A percentile compares a stretch with the other conserved stretches of the same genome.
These are phyloP conservation scores for Saccharomycopsis capsularis DNA, from an alignment of 805 yeast genomes.

Conservation along the genomic window DNA sequence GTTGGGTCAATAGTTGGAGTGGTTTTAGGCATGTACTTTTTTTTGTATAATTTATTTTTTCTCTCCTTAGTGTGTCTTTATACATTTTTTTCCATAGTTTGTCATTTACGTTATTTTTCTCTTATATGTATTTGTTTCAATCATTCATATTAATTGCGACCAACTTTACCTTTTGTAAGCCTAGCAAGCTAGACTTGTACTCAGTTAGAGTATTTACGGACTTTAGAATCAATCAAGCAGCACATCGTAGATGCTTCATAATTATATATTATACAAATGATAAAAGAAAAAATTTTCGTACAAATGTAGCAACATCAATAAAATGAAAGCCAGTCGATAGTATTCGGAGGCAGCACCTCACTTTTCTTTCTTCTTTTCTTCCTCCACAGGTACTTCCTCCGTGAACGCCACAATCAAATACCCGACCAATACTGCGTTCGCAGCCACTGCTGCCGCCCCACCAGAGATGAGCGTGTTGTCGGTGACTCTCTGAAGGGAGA, in stretches of 20 bases:
- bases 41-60: neutral
- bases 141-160: too few relatives aligned
- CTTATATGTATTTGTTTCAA: too few relatives aligned
- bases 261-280: too few relatives aligned
- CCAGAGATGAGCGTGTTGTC: conserved; percentile 63
- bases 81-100: neutral
- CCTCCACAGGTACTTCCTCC: conserved; percentile 44
- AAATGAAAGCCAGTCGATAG: too few relatives aligned
- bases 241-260: too few relatives aligned
- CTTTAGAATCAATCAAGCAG: too few relatives aligned
- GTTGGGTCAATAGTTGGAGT: neutral
- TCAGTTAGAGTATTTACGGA: too few relatives aligned
- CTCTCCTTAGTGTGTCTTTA: neutral
- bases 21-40: neutral
- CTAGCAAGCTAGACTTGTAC: too few relatives aligned
- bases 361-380: conserved; percentile 32
- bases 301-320: neutral
- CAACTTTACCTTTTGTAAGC: too few relatives aligned
- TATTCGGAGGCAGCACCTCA: neutral
- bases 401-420: conserved; percentile 69
- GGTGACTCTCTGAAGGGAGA: conserved; percentile 27
- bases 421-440: conserved; percentile 66
- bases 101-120: too few relatives aligned
- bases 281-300: too few relatives aligned
- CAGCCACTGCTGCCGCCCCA: conserved; percentile 71